phyloP scores from a whole-genome alignment of 352 stramenopile genomes.

The Phytophthora citrophthora region DNA sequence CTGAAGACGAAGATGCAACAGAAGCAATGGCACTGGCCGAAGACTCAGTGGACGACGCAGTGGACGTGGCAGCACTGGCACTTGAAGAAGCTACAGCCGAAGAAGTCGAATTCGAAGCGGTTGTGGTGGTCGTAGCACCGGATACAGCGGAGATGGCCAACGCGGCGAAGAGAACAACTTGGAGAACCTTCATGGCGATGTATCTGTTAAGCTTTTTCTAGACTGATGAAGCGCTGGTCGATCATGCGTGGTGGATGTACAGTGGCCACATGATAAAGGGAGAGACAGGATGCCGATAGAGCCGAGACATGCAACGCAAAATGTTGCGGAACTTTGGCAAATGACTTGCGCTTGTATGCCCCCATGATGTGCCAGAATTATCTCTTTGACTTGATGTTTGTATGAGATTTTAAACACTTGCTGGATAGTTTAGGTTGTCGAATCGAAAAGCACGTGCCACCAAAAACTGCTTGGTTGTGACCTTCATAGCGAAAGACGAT shows the following conservation, averaged over 20 bases:
- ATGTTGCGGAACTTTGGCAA: constrained; percentile 20
- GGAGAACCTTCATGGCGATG: constrained; percentile 38
- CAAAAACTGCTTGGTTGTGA: constrained; percentile 18
- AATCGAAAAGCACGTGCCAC: constrained; percentile 18
- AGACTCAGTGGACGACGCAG: constrained; percentile 7
- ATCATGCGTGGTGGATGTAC: neutral
- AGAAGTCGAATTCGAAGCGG: constrained; percentile 4
- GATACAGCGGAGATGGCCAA: constrained; percentile 33
- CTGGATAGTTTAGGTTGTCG: constrained; percentile 24
- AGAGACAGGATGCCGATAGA: constrained; percentile 17
- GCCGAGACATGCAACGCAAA: constrained; percentile 14
- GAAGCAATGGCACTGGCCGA: constrained; percentile 10
- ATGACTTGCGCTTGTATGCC: constrained; percentile 8
- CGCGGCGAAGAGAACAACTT: constrained; percentile 33
- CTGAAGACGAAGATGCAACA: constrained; percentile 2
- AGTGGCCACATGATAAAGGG: constrained; percentile 14
- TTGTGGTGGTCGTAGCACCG: constrained; percentile 11
- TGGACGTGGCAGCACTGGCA: constrained; percentile 10
- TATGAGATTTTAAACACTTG: neutral
- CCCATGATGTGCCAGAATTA: constrained; percentile 15
- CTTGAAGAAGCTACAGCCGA: constrained; percentile 18
- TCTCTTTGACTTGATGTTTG: constrained; percentile 10
- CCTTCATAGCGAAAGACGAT: constrained; percentile 25
- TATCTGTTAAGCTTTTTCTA: constrained; percentile 15
- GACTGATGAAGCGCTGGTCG: constrained; percentile 7